phyloP scores from a whole-genome alignment of 2,329 filamentous ascomycete species.

The Lasiodiplodia gonubiensis region DNA sequence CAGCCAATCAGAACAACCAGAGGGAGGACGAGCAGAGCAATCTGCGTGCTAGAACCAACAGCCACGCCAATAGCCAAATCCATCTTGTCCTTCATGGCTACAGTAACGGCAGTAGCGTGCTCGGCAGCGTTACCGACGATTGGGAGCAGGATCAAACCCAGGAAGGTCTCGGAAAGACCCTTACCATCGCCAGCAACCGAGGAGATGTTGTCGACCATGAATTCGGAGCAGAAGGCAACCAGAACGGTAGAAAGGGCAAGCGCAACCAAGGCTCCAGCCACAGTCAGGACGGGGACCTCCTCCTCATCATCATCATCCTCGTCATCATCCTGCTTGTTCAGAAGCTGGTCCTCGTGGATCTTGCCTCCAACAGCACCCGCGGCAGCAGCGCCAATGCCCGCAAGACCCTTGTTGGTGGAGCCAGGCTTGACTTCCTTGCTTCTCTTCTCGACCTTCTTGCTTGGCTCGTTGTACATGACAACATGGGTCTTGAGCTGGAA shows the following conservation, averaged over 20 bases:
- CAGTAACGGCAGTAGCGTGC: conserved; percentile 67
- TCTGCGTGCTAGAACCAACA: conserved; percentile 70
- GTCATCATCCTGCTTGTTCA: conserved; percentile 44
- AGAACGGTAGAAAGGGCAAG: conserved; percentile 76
- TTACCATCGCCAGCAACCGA: conserved; percentile 55
- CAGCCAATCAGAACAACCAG: conserved; percentile 66
- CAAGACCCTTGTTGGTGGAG: conserved; percentile 56
- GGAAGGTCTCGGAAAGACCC: conserved; percentile 63
- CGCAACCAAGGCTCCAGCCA: conserved; percentile 73
- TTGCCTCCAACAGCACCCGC: conserved; percentile 57
- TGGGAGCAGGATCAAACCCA: conserved; percentile 67
- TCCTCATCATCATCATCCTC: conserved; percentile 68
- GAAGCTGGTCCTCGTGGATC: conserved; percentile 55
- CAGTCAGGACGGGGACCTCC: conserved; percentile 75
- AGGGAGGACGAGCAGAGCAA: conserved; percentile 66
- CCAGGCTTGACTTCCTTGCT: conserved; percentile 56
- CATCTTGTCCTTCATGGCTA: conserved; percentile 71
- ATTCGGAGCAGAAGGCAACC: conserved; percentile 77
- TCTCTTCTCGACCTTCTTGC: conserved; percentile 74
- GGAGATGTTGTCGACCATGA: conserved; percentile 66
- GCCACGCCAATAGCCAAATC: conserved; percentile 70
- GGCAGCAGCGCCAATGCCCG: conserved; percentile 59
- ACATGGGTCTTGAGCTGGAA: conserved; percentile 91
- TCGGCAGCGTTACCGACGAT: conserved; percentile 71
- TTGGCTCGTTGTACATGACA: conserved; percentile 78